Evolutionary conservation across 1,284 basidiomycete genomes (phyloP).

Genomic region (Microbotryum violaceum): DNA sequence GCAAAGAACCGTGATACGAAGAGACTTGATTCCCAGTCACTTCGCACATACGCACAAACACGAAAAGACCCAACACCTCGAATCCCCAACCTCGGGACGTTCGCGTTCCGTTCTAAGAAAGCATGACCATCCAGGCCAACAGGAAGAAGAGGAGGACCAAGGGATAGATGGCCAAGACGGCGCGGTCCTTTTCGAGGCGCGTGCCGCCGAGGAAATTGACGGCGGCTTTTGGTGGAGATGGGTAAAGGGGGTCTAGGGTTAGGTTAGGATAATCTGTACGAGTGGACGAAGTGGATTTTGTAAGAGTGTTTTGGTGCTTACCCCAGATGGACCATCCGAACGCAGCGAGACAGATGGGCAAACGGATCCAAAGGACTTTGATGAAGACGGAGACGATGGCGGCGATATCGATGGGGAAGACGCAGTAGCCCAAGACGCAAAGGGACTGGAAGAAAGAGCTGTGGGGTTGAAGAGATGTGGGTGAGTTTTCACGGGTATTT

Average conservation of each 20-base stretch:
- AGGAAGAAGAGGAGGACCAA: slow-evolving; percentile 54
- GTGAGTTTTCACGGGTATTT: background rate
- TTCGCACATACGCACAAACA: too few species aligned
- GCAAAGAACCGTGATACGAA: too few species aligned
- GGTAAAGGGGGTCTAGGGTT: too few species aligned
- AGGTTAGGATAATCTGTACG: too few species aligned
- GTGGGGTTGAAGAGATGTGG: slow-evolving; percentile 1
- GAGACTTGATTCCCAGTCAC: too few species aligned
- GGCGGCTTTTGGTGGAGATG: slow-evolving; percentile 53
- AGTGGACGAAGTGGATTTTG: too few species aligned
- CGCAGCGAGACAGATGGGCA: slow-evolving; percentile 69
- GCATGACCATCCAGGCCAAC: slow-evolving; percentile 39
- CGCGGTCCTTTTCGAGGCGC: slow-evolving; percentile 76
- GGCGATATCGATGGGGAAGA: slow-evolving; percentile 80
- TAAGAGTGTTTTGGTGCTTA: slow-evolving; percentile 39
- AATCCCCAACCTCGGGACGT: too few species aligned
- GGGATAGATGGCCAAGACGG: slow-evolving; percentile 85
- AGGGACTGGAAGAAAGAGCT: slow-evolving; percentile 94
- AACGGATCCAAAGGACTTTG: slow-evolving; percentile 71
- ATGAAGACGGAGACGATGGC: slow-evolving; percentile 80
- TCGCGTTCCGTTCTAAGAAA: slow-evolving; percentile 25
- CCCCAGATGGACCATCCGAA: slow-evolving; percentile 97
- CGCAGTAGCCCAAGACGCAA: slow-evolving; percentile 81
- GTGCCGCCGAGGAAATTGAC: slow-evolving; percentile 91
- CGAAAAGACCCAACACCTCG: too few species aligned